A percentile compares a stretch with the other conserved stretches of the same genome.
phyloP scores from a whole-genome alignment of 106 monocot genomes.

The Triglochin maritima region DNA sequence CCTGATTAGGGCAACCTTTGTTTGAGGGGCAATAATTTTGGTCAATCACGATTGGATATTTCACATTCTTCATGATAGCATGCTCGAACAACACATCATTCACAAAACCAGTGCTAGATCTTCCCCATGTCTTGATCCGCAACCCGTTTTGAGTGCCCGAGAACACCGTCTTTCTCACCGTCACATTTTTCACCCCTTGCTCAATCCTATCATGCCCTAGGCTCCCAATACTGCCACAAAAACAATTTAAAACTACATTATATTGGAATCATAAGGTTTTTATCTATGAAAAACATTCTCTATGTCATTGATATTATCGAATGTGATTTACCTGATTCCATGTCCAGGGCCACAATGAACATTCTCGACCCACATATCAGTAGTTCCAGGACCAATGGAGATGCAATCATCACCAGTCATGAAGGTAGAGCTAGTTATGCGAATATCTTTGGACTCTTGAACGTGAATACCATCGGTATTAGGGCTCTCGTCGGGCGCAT shows the following conservation, averaged over 20 bases:
- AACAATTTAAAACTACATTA: too few relatives aligned
- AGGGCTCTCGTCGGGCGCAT: slow-evolving; percentile 18
- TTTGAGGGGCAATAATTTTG: slow-evolving; percentile 5
- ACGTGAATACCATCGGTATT: slow-evolving; percentile 27
- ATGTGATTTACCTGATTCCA: slow-evolving; percentile 12
- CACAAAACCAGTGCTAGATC: slow-evolving; percentile 2
- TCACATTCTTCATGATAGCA: neutral
- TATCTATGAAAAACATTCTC: too few relatives aligned
- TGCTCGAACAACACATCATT: neutral
- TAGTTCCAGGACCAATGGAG: slow-evolving; percentile 22
- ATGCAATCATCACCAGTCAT: slow-evolving; percentile 34
- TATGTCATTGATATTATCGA: neutral
- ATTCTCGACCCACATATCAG: slow-evolving; percentile 21
- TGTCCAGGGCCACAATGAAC: slow-evolving; percentile 28
- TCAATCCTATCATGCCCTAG: neutral
- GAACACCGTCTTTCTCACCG: slow-evolving; percentile 4
- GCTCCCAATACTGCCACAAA: slow-evolving; percentile 11
- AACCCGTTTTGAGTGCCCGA: slow-evolving; percentile 1
- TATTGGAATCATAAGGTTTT: too few relatives aligned
- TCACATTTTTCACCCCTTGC: slow-evolving; percentile 9
- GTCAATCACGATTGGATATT: slow-evolving; percentile 5
- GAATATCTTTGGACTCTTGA: slow-evolving; percentile 3
- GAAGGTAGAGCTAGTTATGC: slow-evolving; percentile 8
- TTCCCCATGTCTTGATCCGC: slow-evolving; percentile 9
- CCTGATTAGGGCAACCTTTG: neutral